phyloP scores from a whole-genome alignment of 768 basidiomycete genomes.

The Wakefieldia striispora region DNA sequence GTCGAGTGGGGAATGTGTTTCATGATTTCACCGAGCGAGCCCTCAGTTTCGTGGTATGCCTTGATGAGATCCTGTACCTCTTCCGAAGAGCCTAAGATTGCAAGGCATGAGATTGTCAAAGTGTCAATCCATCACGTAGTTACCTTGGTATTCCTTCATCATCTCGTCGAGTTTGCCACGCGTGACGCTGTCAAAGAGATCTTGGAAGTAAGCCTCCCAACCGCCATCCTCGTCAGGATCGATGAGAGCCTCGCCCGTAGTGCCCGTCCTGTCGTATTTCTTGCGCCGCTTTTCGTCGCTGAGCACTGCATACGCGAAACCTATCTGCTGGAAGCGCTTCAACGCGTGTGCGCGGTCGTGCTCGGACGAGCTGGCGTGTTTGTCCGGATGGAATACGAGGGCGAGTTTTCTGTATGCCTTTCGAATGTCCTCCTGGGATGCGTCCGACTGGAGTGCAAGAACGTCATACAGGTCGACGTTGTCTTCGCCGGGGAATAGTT shows the following conservation, averaged over 20 bases:
- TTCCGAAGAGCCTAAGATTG: constrained; percentile 70
- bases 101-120: neutral
- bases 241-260: constrained; percentile 75
- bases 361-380: constrained; percentile 63
- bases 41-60: constrained; percentile 70
- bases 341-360: constrained; percentile 64
- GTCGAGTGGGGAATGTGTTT: constrained; percentile 83
- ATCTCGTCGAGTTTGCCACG: constrained; percentile 86
- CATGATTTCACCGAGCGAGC: constrained; percentile 82
- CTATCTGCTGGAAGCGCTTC: constrained; percentile 87
- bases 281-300: constrained; percentile 72
- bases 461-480: constrained; percentile 76
- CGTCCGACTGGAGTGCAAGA: constrained; percentile 53
- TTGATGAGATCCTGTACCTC: constrained; percentile 76
- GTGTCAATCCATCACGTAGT: neutral
- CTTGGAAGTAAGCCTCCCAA: constrained; percentile 96
- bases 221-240: constrained; percentile 71
- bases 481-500: constrained; percentile 77
- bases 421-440: constrained; percentile 67
- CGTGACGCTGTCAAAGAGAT: constrained; percentile 84
- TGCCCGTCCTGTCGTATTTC: constrained; percentile 83
- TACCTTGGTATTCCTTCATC: constrained; percentile 91
- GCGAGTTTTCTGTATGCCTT: constrained; percentile 85
- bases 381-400: constrained; percentile 87
- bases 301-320: constrained; percentile 90